phyloP scores from a whole-genome alignment of 139 green algal species.

The Asterochloris erici region DNA sequence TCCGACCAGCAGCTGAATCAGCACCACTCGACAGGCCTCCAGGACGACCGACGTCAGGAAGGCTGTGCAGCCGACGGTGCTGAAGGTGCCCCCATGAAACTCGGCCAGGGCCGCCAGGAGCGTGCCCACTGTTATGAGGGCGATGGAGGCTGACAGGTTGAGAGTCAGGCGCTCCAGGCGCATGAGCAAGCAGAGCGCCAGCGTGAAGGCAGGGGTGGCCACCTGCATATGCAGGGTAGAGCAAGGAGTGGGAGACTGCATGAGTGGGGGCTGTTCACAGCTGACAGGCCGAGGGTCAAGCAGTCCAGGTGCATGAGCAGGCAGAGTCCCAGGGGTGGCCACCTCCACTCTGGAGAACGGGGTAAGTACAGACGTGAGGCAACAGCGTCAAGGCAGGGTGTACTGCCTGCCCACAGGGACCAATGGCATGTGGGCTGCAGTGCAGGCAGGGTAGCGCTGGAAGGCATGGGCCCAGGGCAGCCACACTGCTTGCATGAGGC shows the following conservation, averaged over 20 bases:
- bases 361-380: too few relatives aligned
- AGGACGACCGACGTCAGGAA: slow-evolving; percentile 28
- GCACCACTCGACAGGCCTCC: slow-evolving; percentile 22
- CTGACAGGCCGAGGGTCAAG: not conserved
- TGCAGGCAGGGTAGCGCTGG: too few relatives aligned
- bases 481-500: too few relatives aligned
- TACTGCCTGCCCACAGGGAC: too few relatives aligned
- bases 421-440: too few relatives aligned
- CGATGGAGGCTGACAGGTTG: slow-evolving; percentile 33
- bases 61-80: slow-evolving; percentile 17
- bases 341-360: too few relatives aligned
- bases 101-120: slow-evolving; percentile 30
- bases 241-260: too few relatives aligned
- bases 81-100: slow-evolving; percentile 9
- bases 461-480: too few relatives aligned
- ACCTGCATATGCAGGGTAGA: slow-evolving; percentile 64
- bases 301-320: too few relatives aligned
- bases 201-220: slow-evolving; percentile 62
- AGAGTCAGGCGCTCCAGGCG: slow-evolving; percentile 42
- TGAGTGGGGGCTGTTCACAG: not conserved
- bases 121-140: slow-evolving; percentile 56
- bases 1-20: slow-evolving; percentile 28
- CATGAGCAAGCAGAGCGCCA: slow-evolving; percentile 43
- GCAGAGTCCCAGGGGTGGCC: too few relatives aligned
- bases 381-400: too few relatives aligned